Evolutionary conservation across 306 rosid species (phyloP).

Genomic region (Cicer pinnatifidum): DNA sequence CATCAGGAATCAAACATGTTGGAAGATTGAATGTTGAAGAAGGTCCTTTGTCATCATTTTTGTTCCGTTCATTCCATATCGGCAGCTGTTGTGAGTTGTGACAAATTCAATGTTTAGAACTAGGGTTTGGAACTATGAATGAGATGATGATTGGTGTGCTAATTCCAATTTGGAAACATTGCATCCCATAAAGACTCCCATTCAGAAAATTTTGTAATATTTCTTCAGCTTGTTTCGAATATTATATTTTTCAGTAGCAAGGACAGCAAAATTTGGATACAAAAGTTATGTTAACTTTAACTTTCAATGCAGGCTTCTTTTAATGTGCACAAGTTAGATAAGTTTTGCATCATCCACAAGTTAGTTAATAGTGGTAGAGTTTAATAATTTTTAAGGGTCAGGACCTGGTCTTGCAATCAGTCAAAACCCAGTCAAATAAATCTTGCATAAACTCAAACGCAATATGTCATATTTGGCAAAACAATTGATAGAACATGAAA

Average conservation of each 20-base stretch:
- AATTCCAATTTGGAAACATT: constrained; percentile 18
- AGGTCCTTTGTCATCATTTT: constrained; percentile 21
- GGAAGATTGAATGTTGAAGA: constrained; percentile 49
- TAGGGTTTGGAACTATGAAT: constrained; percentile 5
- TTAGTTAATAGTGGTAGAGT: no score
- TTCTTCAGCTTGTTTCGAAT: constrained; percentile 7
- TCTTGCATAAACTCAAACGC: no score
- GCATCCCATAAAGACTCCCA: constrained; percentile 26
- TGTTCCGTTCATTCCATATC: constrained; percentile 26
- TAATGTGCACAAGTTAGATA: no score
- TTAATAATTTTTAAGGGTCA: no score
- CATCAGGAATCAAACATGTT: constrained; percentile 39
- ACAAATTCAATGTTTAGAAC: constrained; percentile 4
- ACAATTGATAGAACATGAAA: no score
- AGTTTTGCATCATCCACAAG: no score
- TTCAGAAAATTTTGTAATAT: constrained; percentile 35
- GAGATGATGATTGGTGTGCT: constrained; percentile 33
- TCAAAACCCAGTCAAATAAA: no score
- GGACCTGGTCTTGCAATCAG: no score
- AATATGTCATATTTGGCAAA: no score
- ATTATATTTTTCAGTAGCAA: background rate
- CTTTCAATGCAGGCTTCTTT: background rate
- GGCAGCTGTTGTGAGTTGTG: background rate
- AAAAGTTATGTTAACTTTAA: background rate
- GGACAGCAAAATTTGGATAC: background rate